Evolutionary conservation across 2,329 filamentous ascomycete genomes (phyloP), one percentile per base, ranked within the genome.

Genomic region (Cryphonectria naterciae): DNA sequence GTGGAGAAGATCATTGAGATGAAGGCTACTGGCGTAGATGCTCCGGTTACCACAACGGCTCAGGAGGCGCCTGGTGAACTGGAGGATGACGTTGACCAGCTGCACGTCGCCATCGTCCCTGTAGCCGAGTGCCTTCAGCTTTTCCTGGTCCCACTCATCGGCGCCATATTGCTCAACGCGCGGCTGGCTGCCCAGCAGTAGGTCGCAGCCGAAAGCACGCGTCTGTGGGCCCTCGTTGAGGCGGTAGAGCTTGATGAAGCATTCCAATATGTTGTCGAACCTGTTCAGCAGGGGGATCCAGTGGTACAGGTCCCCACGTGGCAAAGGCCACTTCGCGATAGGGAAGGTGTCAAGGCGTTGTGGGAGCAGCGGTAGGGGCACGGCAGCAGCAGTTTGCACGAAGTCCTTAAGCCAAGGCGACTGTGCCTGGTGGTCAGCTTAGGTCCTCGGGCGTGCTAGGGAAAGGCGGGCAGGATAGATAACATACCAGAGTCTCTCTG

Each of bases 1-100:
- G 80, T 98, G 93, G 71, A 99, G 88, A 56, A 99, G 87, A 78
- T 95, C 91, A 79, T 95, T 96, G 73, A 99, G 84, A 76, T 97
- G 93, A 75, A 91, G 87, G 79, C 95, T 98, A 84, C 96, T 99
- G 72, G 92, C 93, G 80, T 98, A 99, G 76, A 99, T 91, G 83
- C 95, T 98, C 75, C 97, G 88, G 79, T 99, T 99, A 72, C 95
- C 96, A 81, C 96, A 99, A 79, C 97, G 96, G 79, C 98, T 94
- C 67, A 98, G 84, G 41, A 99, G 86, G 80, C 97, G 88, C 73
- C 92, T 89, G 32, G 95, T 97, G 81, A 99, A 99, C 75, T 89
- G 86, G 72, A 99, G 85, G 68, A 98, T 87, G 41, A 89, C 86
- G 79, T 97, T 91, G 69, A 98, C 84, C 73, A 99, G 86, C 77